Conservation (phyloP, 352 stramenopile genomes). For the Vaucheria bursata region DNA sequence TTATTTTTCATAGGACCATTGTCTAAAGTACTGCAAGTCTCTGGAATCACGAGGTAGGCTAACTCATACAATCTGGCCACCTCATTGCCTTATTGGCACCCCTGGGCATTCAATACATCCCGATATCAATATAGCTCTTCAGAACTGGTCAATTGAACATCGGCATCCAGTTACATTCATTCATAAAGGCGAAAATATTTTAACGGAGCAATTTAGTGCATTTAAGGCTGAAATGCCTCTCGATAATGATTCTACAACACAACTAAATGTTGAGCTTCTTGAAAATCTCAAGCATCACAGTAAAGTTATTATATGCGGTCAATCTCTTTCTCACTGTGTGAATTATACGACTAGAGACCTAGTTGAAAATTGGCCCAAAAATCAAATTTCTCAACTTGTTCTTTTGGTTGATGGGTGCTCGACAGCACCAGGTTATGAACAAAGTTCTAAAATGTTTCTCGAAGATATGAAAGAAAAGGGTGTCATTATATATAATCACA, state of each 20-base stretch:
- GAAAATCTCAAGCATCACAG: slow-evolving; percentile 67
- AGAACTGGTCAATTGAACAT: slow-evolving; percentile 20
- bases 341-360: slow-evolving; percentile 55
- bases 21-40: slow-evolving; percentile 72
- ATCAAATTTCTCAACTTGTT: background rate
- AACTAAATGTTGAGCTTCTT: slow-evolving; percentile 73
- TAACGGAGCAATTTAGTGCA: slow-evolving; percentile 92
- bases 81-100: slow-evolving; percentile 77
- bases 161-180: slow-evolving; percentile 68
- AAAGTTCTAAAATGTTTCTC: background rate
- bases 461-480: background rate
- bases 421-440: slow-evolving; percentile 28
- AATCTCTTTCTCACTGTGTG: slow-evolving; percentile 90
- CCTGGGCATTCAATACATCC: slow-evolving; percentile 70
- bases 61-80: slow-evolving; percentile 86
- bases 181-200: slow-evolving; percentile 82
- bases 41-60: slow-evolving; percentile 78
- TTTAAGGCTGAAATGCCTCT: slow-evolving; percentile 78
- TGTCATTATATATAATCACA: background rate
- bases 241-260: slow-evolving; percentile 51
- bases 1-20: slow-evolving; percentile 67
- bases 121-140: slow-evolving; percentile 55
- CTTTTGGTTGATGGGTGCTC: slow-evolving; percentile 31
- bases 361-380: background rate
- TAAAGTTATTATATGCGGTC: slow-evolving; percentile 78